Base-by-base conservation (phyloP, 805 yeast species). In the Wickerhamomyces ciferrii region DNA sequence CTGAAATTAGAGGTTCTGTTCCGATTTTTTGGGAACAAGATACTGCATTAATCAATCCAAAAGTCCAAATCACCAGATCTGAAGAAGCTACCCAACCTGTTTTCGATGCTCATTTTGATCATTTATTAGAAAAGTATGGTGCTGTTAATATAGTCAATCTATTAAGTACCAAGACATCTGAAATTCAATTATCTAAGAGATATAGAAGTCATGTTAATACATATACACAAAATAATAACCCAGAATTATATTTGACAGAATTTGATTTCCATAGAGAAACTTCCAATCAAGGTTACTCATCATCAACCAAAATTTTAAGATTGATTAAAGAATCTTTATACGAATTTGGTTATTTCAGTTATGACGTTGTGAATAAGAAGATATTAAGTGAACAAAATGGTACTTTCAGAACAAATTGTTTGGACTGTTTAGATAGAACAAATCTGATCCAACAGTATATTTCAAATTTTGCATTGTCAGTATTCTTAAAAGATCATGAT, bases 11-110 rank as follows among this genome's bases (percentile, higher is more conserved):
- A 62, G 99, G 99, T 11, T 85, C 96, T 18, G 91, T 94, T 4
- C 99, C 99, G 0, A 75, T 92, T 1, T 94, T 94, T 59, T 94
- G 99, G 99, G 99, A 94, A 63, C 99, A 94, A 65, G 97, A 91
- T 58, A 81, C 95, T 2, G 87, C 96, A 3, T 68, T 92, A 50
- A 78, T 94, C n/a, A 83, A 87, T 51, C 96, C 97, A 20, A 94
- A 91, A 60, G 90, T 92, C 43, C 84, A 84, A 38, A 75, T 94
- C 13, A 90, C 97, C 0, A 75, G 99, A 56, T 87, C 97, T 2
- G 67, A 78, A 39, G 98, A 90, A 54, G 98, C 98, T 1, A 83
- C 98, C 0, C 95, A 88, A 59, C 96, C 96, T 0, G 79, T 91
- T 1, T 92, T 92, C 59, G 83, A 85, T 51, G 76, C 79, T 44